A percentile compares a stretch with the other conserved stretches of the same genome.
These are phyloP conservation scores for Rhizopogon sp. DNA, from an alignment of 768 basidiomycete species.

Conservation along the genomic window DNA sequence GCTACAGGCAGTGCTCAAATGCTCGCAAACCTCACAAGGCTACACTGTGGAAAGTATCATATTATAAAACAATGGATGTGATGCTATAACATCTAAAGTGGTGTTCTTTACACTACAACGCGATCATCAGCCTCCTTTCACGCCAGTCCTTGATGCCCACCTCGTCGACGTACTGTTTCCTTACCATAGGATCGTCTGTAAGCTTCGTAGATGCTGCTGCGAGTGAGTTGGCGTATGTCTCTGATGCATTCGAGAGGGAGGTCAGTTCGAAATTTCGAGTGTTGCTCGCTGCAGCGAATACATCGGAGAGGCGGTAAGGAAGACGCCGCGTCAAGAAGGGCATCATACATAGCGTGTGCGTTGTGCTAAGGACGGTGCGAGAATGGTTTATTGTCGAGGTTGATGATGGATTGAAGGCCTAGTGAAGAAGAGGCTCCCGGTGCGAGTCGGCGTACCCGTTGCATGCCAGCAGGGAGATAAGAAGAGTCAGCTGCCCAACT, in stretches of 20 bases:
- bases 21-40: too few relatives aligned
- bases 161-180: constrained; percentile 7
- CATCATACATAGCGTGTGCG: constrained; percentile 37
- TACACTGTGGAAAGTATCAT: too few relatives aligned
- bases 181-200: constrained; percentile 8
- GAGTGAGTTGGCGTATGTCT: constrained; percentile 20
- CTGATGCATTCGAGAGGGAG: constrained; percentile 37
- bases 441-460: constrained; percentile 7
- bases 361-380: constrained; percentile 23
- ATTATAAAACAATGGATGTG: too few relatives aligned
- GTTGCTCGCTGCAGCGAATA: constrained; percentile 30
- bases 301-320: constrained; percentile 30
- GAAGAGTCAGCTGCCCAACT: not conserved
- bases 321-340: constrained; percentile 36
- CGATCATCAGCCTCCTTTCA: constrained; percentile 39
- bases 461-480: not conserved
- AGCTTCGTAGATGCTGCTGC: constrained; percentile 3
- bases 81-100: too few relatives aligned
- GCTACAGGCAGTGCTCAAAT: too few relatives aligned
- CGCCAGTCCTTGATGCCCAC: constrained; percentile 38
- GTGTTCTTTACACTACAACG: constrained; percentile 21
- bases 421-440: not conserved
- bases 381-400: constrained; percentile 17
- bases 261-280: constrained; percentile 23
- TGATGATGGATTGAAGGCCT: constrained; percentile 7